A percentile compares a stretch with the other conserved stretches of the same genome.
Evolutionary conservation across 2,329 filamentous ascomycete genomes (phyloP).

Genomic region (Aspergillus clavatus): DNA sequence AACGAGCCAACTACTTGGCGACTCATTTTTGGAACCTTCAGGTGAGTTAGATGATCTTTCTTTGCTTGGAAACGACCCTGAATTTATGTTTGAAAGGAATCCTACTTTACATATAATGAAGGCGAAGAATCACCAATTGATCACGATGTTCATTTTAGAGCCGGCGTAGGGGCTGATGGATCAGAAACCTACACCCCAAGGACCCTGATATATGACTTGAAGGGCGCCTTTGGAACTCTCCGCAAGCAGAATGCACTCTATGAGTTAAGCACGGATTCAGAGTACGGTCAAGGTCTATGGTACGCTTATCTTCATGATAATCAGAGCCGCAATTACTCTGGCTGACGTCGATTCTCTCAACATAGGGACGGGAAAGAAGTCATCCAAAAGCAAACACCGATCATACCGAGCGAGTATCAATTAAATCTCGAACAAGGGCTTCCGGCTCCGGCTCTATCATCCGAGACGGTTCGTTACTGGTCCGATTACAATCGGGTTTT

Average conservation of each 20-base stretch:
- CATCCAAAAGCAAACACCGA: conserved; percentile 62
- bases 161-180: conserved; percentile 76
- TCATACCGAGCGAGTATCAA: conserved; percentile 71
- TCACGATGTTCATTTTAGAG: conserved; percentile 83
- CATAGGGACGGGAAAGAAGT: conserved; percentile 62
- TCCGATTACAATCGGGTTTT: conserved; percentile 92
- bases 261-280: conserved; percentile 47
- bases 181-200: conserved; percentile 88
- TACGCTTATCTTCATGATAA: conserved; percentile 19
- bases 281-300: conserved; percentile 42
- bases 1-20: conserved; percentile 86
- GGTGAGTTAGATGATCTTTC: conserved; percentile 41
- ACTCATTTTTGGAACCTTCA: conserved; percentile 98
- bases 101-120: conserved; percentile 84
- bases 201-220: conserved; percentile 90
- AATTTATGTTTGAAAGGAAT: conserved; percentile 59
- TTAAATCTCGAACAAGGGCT: conserved; percentile 69
- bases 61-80: neutral
- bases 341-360: neutral
- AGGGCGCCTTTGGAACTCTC: conserved; percentile 85
- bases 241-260: conserved; percentile 86
- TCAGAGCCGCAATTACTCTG: neutral
- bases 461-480: conserved; percentile 83
- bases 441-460: conserved; percentile 58
- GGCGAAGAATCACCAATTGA: conserved; percentile 64